Percentiles rank a stretch among this genome's conserved stretches.
Conservation (phyloP, 106 monocot species). For the Dendrobium chrysotoxum region DNA sequence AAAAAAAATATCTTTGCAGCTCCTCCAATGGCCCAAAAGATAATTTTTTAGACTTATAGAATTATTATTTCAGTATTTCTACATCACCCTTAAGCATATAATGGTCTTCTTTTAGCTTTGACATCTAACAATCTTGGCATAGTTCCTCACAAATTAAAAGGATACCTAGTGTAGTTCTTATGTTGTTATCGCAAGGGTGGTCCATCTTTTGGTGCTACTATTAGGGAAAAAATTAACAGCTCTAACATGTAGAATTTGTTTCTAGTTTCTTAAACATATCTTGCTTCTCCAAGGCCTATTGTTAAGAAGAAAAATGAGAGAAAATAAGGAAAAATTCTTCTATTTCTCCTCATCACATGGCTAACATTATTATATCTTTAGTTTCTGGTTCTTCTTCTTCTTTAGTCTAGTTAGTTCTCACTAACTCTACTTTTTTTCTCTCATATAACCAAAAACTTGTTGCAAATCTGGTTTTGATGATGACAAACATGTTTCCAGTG, state of each 20-base stretch:
- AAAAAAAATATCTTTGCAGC: background rate
- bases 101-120: conserved; percentile 43
- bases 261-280: background rate
- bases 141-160: conserved; percentile 75
- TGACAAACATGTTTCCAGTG: too few species aligned
- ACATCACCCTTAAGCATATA: background rate
- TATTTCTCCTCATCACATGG: too few species aligned
- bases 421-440: too few species aligned
- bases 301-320: too few species aligned
- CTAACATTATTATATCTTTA: too few species aligned
- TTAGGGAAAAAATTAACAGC: conserved; percentile 49
- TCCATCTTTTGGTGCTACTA: conserved; percentile 68
- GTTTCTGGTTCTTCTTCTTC: too few species aligned
- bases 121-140: conserved; percentile 76
- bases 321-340: too few species aligned
- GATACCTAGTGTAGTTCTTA: conserved; percentile 84
- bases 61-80: too few species aligned
- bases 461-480: too few species aligned
- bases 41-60: background rate
- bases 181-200: conserved; percentile 84
- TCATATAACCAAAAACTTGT: too few species aligned
- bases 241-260: conserved; percentile 29
- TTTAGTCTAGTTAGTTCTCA: too few species aligned
- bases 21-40: background rate
- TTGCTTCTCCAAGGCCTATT: too few species aligned